Conservation (phyloP, 768 basidiomycete genomes). For the Amanita rimosa region DNA sequence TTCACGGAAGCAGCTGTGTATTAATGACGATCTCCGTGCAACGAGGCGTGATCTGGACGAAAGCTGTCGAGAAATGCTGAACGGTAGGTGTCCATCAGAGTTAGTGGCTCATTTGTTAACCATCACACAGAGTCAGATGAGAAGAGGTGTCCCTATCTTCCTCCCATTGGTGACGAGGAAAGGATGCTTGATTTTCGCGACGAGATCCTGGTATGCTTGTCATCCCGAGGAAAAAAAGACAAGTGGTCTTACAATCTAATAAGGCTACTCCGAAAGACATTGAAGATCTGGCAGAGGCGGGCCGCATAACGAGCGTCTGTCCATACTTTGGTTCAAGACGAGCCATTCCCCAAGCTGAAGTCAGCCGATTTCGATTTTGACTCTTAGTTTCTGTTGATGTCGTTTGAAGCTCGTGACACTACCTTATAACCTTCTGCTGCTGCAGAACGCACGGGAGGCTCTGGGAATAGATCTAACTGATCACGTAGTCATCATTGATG, state of each 20-base stretch:
- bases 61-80: constrained; percentile 71
- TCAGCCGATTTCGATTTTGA: constrained; percentile 15
- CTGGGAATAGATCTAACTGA: constrained; percentile 76
- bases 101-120: background rate
- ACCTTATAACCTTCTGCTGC: constrained; percentile 88
- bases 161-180: constrained; percentile 53
- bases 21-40: constrained; percentile 67
- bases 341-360: constrained; percentile 88
- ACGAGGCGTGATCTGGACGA: constrained; percentile 72
- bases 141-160: constrained; percentile 69
- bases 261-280: constrained; percentile 90
- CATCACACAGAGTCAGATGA: constrained; percentile 41
- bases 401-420: constrained; percentile 66
- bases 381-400: background rate
- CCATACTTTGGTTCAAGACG: constrained; percentile 89
- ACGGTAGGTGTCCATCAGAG: constrained; percentile 31
- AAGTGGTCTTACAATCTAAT: background rate
- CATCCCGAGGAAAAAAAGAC: background rate
- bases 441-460: constrained; percentile 74
- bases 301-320: constrained; percentile 60
- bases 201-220: constrained; percentile 57
- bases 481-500: constrained; percentile 87
- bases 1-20: constrained; percentile 85
- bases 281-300: constrained; percentile 76
- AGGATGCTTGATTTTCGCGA: constrained; percentile 78